phyloP scores from a whole-genome alignment of 2,329 filamentous ascomycete genomes.

The Zymoseptoria crescenta region DNA sequence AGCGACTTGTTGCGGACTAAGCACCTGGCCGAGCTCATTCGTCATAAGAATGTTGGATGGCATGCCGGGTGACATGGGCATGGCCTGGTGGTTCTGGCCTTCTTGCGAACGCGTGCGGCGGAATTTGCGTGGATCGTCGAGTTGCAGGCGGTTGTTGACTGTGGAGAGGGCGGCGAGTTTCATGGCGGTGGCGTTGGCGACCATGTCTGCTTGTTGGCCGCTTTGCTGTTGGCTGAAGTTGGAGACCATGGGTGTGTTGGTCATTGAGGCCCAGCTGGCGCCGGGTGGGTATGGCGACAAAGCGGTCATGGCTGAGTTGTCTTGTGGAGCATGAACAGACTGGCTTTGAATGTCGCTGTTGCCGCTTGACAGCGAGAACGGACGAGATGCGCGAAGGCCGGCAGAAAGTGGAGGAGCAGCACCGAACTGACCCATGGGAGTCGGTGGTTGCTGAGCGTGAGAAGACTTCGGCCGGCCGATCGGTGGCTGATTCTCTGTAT shows the following conservation, averaged over 20 bases:
- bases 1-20: constrained; percentile 53
- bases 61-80: constrained; percentile 58
- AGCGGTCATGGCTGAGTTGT: constrained; percentile 56
- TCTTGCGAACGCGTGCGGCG: constrained; percentile 72
- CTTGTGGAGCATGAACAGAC: constrained; percentile 62
- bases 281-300: constrained; percentile 78
- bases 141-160: constrained; percentile 93
- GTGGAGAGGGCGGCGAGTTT: constrained; percentile 94
- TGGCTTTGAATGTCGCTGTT: constrained; percentile 68
- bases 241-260: constrained; percentile 91
- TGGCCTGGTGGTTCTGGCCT: constrained; percentile 41
- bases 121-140: constrained; percentile 96
- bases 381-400: constrained; percentile 71
- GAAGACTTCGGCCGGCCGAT: constrained; percentile 68
- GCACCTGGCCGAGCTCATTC: constrained; percentile 81
- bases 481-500: constrained; percentile 44
- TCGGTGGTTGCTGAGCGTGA: constrained; percentile 61
- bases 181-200: constrained; percentile 98
- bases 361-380: constrained; percentile 57
- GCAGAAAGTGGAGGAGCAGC: constrained; percentile 61
- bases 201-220: constrained; percentile 83
- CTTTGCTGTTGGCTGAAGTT: constrained; percentile 59
- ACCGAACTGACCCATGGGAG: constrained; percentile 80
- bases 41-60: constrained; percentile 74
- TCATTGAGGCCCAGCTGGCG: constrained; percentile 97